A percentile compares a stretch with the other conserved stretches of the same genome.
Conservation (phyloP, 2,329 filamentous ascomycete genomes). For the Xylariaceae sp. region DNA sequence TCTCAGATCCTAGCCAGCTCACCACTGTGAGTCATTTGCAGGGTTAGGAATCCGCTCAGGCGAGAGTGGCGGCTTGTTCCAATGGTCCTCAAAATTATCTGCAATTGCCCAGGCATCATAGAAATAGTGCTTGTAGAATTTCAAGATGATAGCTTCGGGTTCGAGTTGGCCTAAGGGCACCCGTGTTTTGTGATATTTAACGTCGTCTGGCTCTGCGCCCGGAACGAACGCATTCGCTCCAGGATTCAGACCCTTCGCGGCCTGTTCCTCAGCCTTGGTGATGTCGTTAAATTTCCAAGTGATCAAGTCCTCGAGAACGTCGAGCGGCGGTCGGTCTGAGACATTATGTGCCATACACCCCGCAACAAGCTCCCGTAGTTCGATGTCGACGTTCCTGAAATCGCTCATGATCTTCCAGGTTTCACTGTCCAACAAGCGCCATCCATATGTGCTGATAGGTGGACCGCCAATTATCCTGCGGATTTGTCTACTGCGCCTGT, state of each 20-base stretch:
- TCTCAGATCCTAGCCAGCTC: too few relatives aligned
- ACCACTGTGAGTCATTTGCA: neutral
- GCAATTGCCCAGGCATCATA: neutral
- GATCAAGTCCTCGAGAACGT: neutral
- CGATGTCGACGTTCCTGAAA: neutral
- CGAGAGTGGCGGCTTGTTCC: neutral
- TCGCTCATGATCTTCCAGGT: neutral
- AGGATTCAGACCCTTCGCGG: neutral
- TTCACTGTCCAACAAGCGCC: neutral
- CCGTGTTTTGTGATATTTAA: neutral
- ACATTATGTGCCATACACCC: neutral
- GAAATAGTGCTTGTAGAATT: conserved; percentile 18
- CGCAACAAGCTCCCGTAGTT: conserved; percentile 11
- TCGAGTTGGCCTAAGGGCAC: neutral
- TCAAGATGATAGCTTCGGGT: neutral
- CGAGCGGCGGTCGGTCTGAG: neutral
- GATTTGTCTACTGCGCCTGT: neutral
- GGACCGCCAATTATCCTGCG: neutral
- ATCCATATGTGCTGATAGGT: neutral
- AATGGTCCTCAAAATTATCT: conserved; percentile 1
- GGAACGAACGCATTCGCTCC: neutral
- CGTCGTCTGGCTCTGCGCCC: neutral
- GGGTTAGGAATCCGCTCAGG: neutral
- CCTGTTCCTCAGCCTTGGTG: neutral
- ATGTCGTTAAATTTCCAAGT: fast-evolving